Conservation (phyloP, 495 filamentous ascomycete species). For the Aspergillus leporis region DNA sequence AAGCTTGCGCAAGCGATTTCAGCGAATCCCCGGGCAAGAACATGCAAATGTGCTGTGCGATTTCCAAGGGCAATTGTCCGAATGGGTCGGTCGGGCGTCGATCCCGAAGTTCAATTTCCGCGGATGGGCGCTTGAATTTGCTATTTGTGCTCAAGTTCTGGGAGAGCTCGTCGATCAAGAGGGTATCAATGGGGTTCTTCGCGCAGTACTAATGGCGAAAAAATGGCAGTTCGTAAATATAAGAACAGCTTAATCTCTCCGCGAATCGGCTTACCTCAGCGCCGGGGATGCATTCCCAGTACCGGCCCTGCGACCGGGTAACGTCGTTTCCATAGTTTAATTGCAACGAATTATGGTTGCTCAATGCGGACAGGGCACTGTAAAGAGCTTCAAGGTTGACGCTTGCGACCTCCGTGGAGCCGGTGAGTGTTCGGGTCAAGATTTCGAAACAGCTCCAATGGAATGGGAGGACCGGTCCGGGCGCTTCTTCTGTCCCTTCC, state of each 20-base stretch:
- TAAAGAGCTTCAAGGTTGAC: conserved; percentile 21
- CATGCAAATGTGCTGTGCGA: conserved; percentile 23
- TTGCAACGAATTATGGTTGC: conserved; percentile 19
- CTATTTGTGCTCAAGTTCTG: conserved; percentile 11
- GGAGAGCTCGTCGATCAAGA: conserved; percentile 10
- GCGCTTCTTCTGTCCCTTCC: conserved; percentile 18
- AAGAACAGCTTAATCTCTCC: background rate
- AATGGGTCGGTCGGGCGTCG: conserved; percentile 21
- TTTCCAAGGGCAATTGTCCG: conserved; percentile 18
- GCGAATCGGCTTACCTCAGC: conserved; percentile 16
- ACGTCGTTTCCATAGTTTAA: conserved; percentile 22
- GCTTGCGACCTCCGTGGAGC: conserved; percentile 15
- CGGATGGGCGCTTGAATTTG: conserved; percentile 6
- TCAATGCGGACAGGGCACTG: conserved; percentile 16
- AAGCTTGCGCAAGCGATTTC: conserved; percentile 19
- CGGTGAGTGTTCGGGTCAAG: conserved; percentile 18
- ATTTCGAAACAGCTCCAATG: conserved; percentile 27
- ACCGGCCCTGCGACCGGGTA: conserved; percentile 20
- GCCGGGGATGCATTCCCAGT: conserved; percentile 25
- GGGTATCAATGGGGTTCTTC: conserved; percentile 19
- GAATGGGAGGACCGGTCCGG: conserved; percentile 25
- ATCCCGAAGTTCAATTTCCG: conserved; percentile 1
- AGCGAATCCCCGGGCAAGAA: conserved; percentile 18
- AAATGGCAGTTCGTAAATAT: background rate
- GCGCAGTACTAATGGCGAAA: conserved; percentile 18